Evolutionary conservation across 768 basidiomycete species (phyloP), one percentile per base, ranked within the genome.

Genomic region (Termitomyces eurrhizus): DNA sequence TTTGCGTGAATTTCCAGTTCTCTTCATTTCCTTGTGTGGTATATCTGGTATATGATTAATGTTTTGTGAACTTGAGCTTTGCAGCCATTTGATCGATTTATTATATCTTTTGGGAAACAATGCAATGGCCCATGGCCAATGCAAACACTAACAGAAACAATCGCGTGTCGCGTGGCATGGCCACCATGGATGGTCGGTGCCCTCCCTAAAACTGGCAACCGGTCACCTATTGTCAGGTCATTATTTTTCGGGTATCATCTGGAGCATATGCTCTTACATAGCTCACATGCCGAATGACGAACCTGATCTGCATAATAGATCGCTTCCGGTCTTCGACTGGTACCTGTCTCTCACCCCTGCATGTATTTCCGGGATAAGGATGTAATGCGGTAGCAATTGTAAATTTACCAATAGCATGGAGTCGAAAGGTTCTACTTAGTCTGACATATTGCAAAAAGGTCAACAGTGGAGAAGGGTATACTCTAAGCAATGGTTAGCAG

Each of bases 231-330:
- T 54, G 42, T 18, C 24, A 18, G 32, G 32, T 39, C 36, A 33
- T 44, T 14, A 52, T 56, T 60, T 45, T 33, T 60, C 62, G 60
- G 65, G 57, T 51, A 62, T 64, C 61, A 61, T 57, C 21, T 50
- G n/a, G 32, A 45, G 21, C 42, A 36, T 46, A 41, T 56, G 49
- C 59, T 41, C 49, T 60, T 35, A 53, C 33, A 18, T n/a, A 49
- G 49, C 18, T 41, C 56, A 48, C 54, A 64, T 73, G 70, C 69
- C 68, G 68, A 44, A 37, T 45, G 51, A 68, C 60, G 64, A 52
- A n/a, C 55, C 21, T 62, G 67, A 72, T 72, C 69, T 68, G 46
- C 42, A 62, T 16, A 44, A 41, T 35, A 59, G 61, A 66, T 66
- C 62, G 56, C 36, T 29, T 50, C 46, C 21, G 32, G 52, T 59